Evolutionary conservation across 345 rosid species (phyloP).

Genomic region (Rhizophora apiculata): DNA sequence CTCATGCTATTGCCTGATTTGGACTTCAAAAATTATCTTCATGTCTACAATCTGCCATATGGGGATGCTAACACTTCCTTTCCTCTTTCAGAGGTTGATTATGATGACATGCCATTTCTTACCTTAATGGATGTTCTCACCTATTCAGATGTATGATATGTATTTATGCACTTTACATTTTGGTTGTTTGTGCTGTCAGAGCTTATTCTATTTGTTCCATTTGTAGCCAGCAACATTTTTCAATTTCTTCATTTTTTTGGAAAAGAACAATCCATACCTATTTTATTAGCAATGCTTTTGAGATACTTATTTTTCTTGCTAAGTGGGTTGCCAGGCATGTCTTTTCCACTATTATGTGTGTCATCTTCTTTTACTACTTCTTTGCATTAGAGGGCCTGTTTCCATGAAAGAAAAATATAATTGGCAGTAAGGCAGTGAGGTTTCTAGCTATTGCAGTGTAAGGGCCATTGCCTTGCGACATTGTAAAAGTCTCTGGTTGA

Average conservation of each 20-base stretch:
- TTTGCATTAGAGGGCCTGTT: too few species aligned
- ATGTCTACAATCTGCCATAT: background rate
- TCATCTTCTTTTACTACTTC: too few species aligned
- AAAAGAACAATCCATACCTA: too few species aligned
- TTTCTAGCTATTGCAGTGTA: background rate
- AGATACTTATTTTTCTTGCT: too few species aligned
- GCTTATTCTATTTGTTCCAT: background rate
- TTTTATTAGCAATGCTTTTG: too few species aligned
- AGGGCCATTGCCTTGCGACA: background rate
- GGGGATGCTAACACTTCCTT: conserved; percentile 12
- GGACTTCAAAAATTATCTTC: background rate
- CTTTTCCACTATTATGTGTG: too few species aligned
- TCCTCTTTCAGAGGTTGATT: conserved; percentile 50
- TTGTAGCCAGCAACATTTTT: too few species aligned
- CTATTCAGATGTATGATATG: conserved; percentile 46
- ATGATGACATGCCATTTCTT: conserved; percentile 42
- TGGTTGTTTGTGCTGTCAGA: background rate
- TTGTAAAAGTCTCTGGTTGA: background rate
- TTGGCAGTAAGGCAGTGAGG: background rate
- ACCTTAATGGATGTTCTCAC: conserved; percentile 76
- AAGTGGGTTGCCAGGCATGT: too few species aligned
- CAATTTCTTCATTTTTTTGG: too few species aligned
- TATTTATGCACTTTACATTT: background rate
- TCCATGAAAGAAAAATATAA: too few species aligned
- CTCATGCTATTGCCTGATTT: background rate